These are phyloP conservation scores for Pleurotus djamor DNA, from an alignment of 768 basidiomycete species.

Conservation along the genomic window DNA sequence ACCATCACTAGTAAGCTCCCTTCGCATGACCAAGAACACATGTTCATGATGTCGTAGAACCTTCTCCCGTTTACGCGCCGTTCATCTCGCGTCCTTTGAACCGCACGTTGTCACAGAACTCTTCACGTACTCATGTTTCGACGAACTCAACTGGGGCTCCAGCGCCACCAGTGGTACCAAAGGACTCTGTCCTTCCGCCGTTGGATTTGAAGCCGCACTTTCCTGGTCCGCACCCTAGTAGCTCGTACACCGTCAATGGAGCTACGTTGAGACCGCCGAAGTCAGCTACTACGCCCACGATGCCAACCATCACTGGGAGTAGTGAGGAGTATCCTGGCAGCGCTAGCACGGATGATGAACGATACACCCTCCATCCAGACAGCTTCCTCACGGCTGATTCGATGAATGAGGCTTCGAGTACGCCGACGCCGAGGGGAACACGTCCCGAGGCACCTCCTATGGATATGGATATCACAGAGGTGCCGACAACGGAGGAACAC, in stretches of 20 bases:
- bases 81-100: constrained; percentile 68
- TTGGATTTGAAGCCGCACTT: constrained; percentile 59
- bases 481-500: constrained; percentile 1
- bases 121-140: constrained; percentile 56
- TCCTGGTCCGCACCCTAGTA: constrained; percentile 33
- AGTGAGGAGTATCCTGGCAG: constrained; percentile 25
- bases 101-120: constrained; percentile 62
- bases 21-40: neutral
- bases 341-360: constrained; percentile 25
- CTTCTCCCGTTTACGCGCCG: constrained; percentile 44
- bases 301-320: constrained; percentile 41
- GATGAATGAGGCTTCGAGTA: neutral
- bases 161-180: neutral
- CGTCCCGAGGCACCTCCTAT: neutral
- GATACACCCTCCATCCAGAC: constrained; percentile 49
- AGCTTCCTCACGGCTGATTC: constrained; percentile 53
- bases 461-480: constrained; percentile 6
- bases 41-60: constrained; percentile 27
- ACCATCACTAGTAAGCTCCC: constrained; percentile 42
- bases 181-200: constrained; percentile 43
- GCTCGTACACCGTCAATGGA: constrained; percentile 18
- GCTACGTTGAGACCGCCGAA: constrained; percentile 24
- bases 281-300: constrained; percentile 20
- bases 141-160: constrained; percentile 23
- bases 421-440: neutral